Base-by-base conservation (phyloP, 306 rosid genomes). In the Ceratonia siliqua region DNA sequence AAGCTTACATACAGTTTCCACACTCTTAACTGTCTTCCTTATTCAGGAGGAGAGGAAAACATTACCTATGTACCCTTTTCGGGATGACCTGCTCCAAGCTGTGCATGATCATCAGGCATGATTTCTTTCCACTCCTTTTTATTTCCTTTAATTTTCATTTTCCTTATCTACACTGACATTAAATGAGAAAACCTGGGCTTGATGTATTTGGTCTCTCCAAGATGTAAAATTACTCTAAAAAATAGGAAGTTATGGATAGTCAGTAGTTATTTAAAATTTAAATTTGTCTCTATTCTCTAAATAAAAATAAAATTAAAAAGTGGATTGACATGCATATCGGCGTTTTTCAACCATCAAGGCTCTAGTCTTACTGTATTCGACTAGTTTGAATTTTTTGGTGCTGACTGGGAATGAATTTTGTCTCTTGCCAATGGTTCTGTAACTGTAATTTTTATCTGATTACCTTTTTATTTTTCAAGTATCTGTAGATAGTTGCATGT, bases 1-100 rank as follows among this genome's bases (percentile, higher is more conserved):
- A 68, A 39, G n/a, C 58, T 74, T 27, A 11, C 49, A 12, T 43
- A 39, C 8, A 10, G 49, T 83, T 28, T 54, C 52, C 30, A 81
- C 57, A 58, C 39, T 68, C 24, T 65, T 74, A 54, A 36, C n/a
- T 27, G 63, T 74, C 71, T 70, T 82, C 27, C 15, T 66, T 25
- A 45, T 70, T 61, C 76, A 94, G 93, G 97, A 77, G 67, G 99
- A 94, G 30, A 90, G 96, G 71, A 92, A 87, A 80, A 83, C 85
- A 24, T 79, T 94, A 73, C 99, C 97, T 38, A 90, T 94, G 25
- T 94, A 85, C 46, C 72, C 68, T 22, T 94, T 85, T 84, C 90
- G 96, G 42, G 97, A 94, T 15, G 86, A 83, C 68, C 83, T 94
- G 83, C 92, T 94, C 59, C 46, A 92, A 81, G 99, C 99, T 65